These are phyloP conservation scores for Ogataea wickerhamii DNA, from an alignment of 805 yeast genomes.

Conservation along the genomic window DNA sequence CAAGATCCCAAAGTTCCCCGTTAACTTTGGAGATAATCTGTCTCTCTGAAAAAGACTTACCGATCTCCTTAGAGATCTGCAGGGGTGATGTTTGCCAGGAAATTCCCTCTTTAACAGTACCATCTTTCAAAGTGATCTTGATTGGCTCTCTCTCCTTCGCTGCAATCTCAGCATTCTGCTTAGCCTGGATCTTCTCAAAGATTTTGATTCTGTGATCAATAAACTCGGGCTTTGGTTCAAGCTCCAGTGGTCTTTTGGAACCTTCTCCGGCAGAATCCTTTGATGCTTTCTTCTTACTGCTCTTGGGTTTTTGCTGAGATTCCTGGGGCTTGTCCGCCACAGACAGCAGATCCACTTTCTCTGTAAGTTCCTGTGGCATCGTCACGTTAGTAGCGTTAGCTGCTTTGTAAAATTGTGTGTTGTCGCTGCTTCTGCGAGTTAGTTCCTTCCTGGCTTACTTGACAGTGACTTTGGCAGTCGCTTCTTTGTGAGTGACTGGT, in stretches of 20 bases:
- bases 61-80: constrained; percentile 77
- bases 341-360: constrained; percentile 34
- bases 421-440: too few relatives aligned
- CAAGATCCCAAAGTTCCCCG: constrained; percentile 91
- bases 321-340: constrained; percentile 7
- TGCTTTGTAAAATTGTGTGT: too few relatives aligned
- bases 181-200: constrained; percentile 75
- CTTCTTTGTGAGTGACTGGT: too few relatives aligned
- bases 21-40: constrained; percentile 89
- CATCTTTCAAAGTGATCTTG: constrained; percentile 82
- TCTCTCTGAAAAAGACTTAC: constrained; percentile 84
- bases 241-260: constrained; percentile 39
- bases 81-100: constrained; percentile 90
- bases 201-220: constrained; percentile 73
- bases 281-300: constrained; percentile 40
- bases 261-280: constrained; percentile 24
- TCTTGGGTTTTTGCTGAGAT: constrained; percentile 27
- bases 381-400: too few relatives aligned
- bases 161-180: constrained; percentile 71
- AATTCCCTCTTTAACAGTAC: constrained; percentile 69
- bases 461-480: too few relatives aligned
- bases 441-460: too few relatives aligned
- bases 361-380: constrained; percentile 43
- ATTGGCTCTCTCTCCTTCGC: constrained; percentile 56
- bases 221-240: constrained; percentile 82